Evolutionary conservation across 2,329 filamentous ascomycete species (phyloP), one percentile per base, ranked within the genome.

Genomic region (Pseudogymnoascus sp.): DNA sequence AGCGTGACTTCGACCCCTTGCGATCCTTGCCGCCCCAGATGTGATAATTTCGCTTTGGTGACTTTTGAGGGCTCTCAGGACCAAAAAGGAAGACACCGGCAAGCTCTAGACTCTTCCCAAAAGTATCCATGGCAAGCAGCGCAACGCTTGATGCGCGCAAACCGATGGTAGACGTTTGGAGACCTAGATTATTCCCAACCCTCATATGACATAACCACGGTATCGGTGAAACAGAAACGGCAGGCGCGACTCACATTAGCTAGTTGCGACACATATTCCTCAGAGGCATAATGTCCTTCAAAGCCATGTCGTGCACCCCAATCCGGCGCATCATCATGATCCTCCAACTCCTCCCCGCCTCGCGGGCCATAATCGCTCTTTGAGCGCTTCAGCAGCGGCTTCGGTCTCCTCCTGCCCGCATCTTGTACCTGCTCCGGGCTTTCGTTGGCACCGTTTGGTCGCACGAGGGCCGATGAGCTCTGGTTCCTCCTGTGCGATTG

Each of bases 221-320:
- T 25, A 54, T 54, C 16, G 47, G 28, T 54, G 47, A 54, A 54
- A 54, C 28, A 54, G 47, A 18, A 54, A 59, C 62, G 65, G 67
- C 68, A 71, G 65, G 68, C 37, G 65, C 65, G 63, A 74, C 79
- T 72, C 73, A 85, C 82, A 68, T 84, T 85, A 66, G 83, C 85
- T 61, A 90, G 74, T 64, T 86, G 78, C 64, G 84, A 83, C 64
- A 88, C 81, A 72, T 88, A 88, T 72, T 89, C 86, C 64, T 85
- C 84, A 11, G 84, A 88, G 62, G 84, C 84, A 71, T 89, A 85
- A 71, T 89, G 86, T 65, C 86, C 83, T 67, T 89, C 86, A 81
- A 87, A 90, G 59, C 87, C 87, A 75, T 90, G 87, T 62, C 87
- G 79, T 77, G 71, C 69, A 43, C 71, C 71, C 70, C 70, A 73